Conservation (phyloP, 768 basidiomycete species). For the Hirschioporus abietinus region DNA sequence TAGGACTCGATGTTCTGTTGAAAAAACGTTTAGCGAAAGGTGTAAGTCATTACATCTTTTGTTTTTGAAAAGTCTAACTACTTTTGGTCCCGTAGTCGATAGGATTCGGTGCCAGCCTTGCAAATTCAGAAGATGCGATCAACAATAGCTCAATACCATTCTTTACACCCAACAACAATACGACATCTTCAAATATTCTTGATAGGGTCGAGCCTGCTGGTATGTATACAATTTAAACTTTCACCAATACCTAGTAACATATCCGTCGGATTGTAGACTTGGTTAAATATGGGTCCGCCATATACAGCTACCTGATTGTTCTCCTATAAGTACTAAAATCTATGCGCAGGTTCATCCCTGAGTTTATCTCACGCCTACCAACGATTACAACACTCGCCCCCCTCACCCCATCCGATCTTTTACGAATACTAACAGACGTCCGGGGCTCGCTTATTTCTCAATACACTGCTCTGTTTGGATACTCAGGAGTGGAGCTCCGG, state of each 20-base stretch:
- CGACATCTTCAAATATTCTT: conserved; percentile 46
- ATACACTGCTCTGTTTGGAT: conserved; percentile 78
- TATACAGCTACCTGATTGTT: conserved; percentile 4
- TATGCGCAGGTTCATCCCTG: conserved; percentile 74
- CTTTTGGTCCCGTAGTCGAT: conserved; percentile 58
- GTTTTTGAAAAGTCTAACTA: background rate
- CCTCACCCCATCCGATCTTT: conserved; percentile 74
- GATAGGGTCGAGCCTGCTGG: conserved; percentile 72
- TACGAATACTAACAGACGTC: conserved; percentile 89
- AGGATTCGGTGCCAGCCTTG: conserved; percentile 65
- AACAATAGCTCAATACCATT: conserved; percentile 46
- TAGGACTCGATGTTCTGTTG: conserved; percentile 82
- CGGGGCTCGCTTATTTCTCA: conserved; percentile 88
- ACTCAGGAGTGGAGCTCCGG: conserved; percentile 79
- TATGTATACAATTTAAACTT: conserved; percentile 21
- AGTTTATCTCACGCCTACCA: conserved; percentile 92
- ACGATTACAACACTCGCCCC: conserved; percentile 82
- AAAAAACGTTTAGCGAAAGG: conserved; percentile 79
- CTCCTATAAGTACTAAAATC: conserved; percentile 1
- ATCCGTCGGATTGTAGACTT: conserved; percentile 50
- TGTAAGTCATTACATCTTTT: conserved; percentile 40
- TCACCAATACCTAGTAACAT: conserved; percentile 12
- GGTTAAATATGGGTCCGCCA: conserved; percentile 70
- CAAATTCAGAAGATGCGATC: conserved; percentile 33
- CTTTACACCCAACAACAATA: conserved; percentile 72